Evolutionary conservation across 2,329 filamentous ascomycete species (phyloP).

Genomic region (Nemania diffusa): DNA sequence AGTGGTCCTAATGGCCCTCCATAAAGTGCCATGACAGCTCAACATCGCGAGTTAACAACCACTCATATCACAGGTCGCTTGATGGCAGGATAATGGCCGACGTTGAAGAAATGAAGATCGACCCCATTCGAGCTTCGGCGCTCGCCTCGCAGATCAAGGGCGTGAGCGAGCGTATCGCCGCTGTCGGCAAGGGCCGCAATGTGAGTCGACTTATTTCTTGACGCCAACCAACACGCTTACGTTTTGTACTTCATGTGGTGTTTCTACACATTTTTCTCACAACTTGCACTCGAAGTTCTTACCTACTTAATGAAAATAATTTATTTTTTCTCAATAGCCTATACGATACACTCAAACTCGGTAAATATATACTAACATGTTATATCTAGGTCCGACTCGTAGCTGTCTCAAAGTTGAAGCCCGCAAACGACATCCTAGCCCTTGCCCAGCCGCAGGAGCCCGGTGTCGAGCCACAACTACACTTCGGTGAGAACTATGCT

Average conservation of each 20-base stretch:
- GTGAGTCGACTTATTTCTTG: conserved; percentile 54
- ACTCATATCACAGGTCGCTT: neutral
- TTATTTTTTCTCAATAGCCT: neutral
- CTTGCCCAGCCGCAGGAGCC: conserved; percentile 70
- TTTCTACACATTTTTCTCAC: neutral
- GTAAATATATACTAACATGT: neutral
- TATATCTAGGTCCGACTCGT: conserved; percentile 79
- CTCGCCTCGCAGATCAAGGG: conserved; percentile 71
- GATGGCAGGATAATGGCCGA: conserved; percentile 55
- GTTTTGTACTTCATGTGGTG: neutral
- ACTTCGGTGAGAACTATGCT: conserved; percentile 98
- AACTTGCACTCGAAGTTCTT: neutral
- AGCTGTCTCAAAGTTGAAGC: conserved; percentile 96
- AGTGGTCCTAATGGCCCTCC: too few species aligned
- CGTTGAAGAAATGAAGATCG: conserved; percentile 67
- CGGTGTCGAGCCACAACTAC: conserved; percentile 65
- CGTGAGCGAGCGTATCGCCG: conserved; percentile 67
- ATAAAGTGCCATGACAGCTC: neutral
- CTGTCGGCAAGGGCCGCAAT: conserved; percentile 63
- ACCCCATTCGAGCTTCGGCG: conserved; percentile 68
- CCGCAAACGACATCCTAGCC: conserved; percentile 87
- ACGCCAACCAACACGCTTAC: neutral
- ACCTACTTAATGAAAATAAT: neutral
- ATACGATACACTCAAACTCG: neutral
- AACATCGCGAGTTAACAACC: neutral